Evolutionary conservation across 1,284 basidiomycete species (phyloP).

Genomic region (Dichomitus squalens): DNA sequence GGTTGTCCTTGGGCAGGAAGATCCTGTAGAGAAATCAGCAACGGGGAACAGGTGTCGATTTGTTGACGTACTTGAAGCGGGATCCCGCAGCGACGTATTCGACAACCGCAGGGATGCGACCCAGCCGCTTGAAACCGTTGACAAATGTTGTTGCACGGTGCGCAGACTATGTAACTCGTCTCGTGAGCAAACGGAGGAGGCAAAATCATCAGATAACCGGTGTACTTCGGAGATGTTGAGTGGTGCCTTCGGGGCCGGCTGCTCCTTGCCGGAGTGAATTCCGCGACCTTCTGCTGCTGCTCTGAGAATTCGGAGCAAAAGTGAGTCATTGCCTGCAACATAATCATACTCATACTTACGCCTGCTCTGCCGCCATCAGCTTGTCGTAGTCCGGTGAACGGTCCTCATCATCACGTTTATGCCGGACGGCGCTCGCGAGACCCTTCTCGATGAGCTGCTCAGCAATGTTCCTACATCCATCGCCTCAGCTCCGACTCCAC

Average conservation of each 20-base stretch:
- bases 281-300: conserved; percentile 83
- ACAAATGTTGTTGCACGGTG: conserved; percentile 84
- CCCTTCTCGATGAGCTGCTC: conserved; percentile 95
- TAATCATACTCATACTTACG: conserved; percentile 48
- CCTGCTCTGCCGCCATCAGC: conserved; percentile 92
- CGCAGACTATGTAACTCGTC: conserved; percentile 51
- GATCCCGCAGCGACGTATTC: conserved; percentile 95
- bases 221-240: conserved; percentile 86
- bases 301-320: conserved; percentile 38
- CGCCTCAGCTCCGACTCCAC: conserved; percentile 1
- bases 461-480: conserved; percentile 75
- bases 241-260: conserved; percentile 69
- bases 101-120: conserved; percentile 82
- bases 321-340: background rate
- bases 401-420: conserved; percentile 94
- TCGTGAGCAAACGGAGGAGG: background rate
- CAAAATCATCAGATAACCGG: conserved; percentile 7
- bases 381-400: conserved; percentile 94
- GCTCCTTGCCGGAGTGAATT: conserved; percentile 92
- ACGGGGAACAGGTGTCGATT: background rate
- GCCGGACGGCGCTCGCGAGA: conserved; percentile 86
- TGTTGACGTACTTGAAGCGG: conserved; percentile 77
- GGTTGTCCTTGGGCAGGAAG: conserved; percentile 89
- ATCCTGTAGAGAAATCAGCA: conserved; percentile 49
- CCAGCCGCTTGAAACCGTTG: conserved; percentile 89